These are phyloP conservation scores for Trichoderma gracile DNA, from an alignment of 2,329 filamentous ascomycete genomes.

Conservation along the genomic window DNA sequence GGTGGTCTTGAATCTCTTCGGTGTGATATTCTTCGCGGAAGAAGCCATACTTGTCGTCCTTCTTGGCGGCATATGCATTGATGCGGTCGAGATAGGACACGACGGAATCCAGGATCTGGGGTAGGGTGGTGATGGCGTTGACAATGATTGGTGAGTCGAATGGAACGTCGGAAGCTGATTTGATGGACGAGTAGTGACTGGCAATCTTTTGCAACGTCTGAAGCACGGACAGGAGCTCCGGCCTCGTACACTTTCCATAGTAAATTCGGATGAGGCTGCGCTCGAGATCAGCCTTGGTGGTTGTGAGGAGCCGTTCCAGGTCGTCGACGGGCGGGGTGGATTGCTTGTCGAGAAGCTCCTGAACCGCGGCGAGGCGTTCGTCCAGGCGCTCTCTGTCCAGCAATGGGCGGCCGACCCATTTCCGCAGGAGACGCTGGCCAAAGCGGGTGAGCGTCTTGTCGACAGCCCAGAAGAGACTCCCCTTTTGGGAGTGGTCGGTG, in stretches of 20 bases:
- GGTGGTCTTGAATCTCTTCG: constrained; percentile 84
- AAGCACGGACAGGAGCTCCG: constrained; percentile 81
- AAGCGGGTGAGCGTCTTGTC: constrained; percentile 91
- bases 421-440: constrained; percentile 81
- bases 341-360: constrained; percentile 74
- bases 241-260: constrained; percentile 91
- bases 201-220: constrained; percentile 83
- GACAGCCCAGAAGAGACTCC: constrained; percentile 92
- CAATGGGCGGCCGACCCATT: constrained; percentile 91
- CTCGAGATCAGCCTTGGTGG: constrained; percentile 79
- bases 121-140: constrained; percentile 72
- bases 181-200: constrained; percentile 70
- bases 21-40: constrained; percentile 86
- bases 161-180: constrained; percentile 63
- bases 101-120: constrained; percentile 72
- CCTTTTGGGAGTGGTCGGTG: constrained; percentile 80
- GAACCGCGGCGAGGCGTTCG: constrained; percentile 78
- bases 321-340: constrained; percentile 70
- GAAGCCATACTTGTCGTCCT: constrained; percentile 91
- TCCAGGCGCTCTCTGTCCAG: constrained; percentile 74
- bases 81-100: constrained; percentile 79
- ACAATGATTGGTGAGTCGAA: constrained; percentile 72
- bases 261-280: constrained; percentile 93
- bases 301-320: constrained; percentile 69
- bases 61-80: constrained; percentile 77